These are phyloP conservation scores for Auriscalpium microsporum DNA, from an alignment of 768 basidiomycete genomes.

Conservation along the genomic window DNA sequence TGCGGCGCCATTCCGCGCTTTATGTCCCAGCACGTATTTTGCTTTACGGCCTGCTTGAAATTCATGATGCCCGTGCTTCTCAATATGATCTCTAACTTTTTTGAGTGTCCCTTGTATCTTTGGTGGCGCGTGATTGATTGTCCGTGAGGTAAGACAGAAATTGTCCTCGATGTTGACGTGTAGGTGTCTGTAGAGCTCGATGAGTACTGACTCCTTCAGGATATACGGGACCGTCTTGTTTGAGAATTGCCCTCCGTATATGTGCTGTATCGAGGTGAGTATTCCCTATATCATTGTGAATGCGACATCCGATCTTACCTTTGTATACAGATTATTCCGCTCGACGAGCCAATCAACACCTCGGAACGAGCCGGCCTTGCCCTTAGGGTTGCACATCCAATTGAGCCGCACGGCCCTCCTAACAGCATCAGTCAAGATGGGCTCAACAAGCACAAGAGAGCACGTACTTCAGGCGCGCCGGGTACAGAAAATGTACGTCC, in stretches of 20 bases:
- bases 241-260: neutral
- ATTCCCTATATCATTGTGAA: too few relatives aligned
- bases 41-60: neutral
- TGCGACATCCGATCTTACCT: too few relatives aligned
- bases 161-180: conserved; percentile 11
- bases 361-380: neutral
- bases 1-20: too few relatives aligned
- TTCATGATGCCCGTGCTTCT: neutral
- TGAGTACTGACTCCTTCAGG: conserved; percentile 13
- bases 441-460: too few relatives aligned
- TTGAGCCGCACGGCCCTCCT: neutral
- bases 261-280: neutral
- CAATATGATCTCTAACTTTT: neutral
- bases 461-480: neutral
- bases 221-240: conserved; percentile 9
- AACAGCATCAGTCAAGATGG: too few relatives aligned
- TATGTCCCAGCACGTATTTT: too few relatives aligned
- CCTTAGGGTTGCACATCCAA: neutral
- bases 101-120: neutral
- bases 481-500: neutral
- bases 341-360: neutral
- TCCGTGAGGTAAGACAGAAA: conserved; percentile 20
- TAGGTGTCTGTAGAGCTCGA: conserved; percentile 7
- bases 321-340: neutral
- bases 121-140: conserved; percentile 18